Evolutionary conservation across 2,329 filamentous ascomycete species (phyloP).

Genomic region (Diaporthe aspalathi): DNA sequence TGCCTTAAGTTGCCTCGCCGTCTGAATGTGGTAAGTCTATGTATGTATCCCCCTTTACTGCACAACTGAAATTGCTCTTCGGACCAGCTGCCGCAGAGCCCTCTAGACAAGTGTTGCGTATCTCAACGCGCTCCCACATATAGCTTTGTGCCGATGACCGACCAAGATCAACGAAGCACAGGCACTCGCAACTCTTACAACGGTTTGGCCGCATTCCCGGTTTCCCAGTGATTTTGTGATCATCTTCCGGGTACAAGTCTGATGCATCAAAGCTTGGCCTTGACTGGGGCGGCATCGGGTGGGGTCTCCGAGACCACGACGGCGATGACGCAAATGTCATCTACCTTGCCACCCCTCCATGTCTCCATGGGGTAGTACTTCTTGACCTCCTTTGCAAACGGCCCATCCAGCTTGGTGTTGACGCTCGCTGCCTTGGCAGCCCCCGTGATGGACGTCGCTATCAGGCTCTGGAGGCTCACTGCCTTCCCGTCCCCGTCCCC

Average conservation of each 20-base stretch:
- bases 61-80: background rate
- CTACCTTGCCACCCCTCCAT: constrained; percentile 92
- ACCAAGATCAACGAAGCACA: background rate
- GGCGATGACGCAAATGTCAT: constrained; percentile 92
- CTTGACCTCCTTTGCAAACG: constrained; percentile 95
- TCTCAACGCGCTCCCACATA: background rate
- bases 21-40: constrained; percentile 14
- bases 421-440: constrained; percentile 88
- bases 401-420: constrained; percentile 85
- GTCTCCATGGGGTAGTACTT: constrained; percentile 86
- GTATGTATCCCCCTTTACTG: background rate
- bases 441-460: constrained; percentile 82
- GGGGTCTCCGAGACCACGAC: constrained; percentile 78
- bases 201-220: background rate
- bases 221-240: background rate
- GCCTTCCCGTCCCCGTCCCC: constrained; percentile 44
- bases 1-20: constrained; percentile 8
- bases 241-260: background rate
- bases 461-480: constrained; percentile 76
- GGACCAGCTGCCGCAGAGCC: background rate
- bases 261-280: constrained; percentile 47
- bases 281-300: constrained; percentile 41
- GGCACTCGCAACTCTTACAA: background rate
- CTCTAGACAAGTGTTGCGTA: background rate
- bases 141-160: background rate